phyloP scores from a whole-genome alignment of 2,329 filamentous ascomycete species.

The Lizonia empirigonia region DNA sequence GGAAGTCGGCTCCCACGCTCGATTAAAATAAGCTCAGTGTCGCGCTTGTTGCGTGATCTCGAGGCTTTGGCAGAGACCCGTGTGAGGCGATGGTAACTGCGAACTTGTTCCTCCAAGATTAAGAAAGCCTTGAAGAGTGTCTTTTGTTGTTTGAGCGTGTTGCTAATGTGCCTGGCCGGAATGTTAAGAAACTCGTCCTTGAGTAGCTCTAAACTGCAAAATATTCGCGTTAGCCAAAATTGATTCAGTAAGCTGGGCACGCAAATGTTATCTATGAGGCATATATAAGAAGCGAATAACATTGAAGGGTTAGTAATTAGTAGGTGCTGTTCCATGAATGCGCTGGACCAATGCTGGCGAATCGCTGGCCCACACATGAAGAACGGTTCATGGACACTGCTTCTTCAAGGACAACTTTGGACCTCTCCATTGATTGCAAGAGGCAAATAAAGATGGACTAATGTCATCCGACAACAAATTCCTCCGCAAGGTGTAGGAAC shows the following conservation, averaged over 20 bases:
- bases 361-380: constrained; percentile 1
- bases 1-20: constrained; percentile 32
- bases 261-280: no score
- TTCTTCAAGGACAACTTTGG: neutral
- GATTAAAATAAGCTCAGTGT: constrained; percentile 26
- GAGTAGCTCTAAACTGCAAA: constrained; percentile 39
- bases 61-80: constrained; percentile 26
- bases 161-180: constrained; percentile 44
- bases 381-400: neutral
- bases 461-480: neutral
- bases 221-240: constrained; percentile 16
- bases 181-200: constrained; percentile 52
- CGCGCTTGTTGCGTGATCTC: constrained; percentile 29
- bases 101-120: constrained; percentile 39
- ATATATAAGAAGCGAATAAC: neutral
- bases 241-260: neutral
- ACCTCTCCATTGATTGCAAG: neutral
- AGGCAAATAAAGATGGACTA: neutral
- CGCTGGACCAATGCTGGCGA: neutral
- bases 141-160: constrained; percentile 35
- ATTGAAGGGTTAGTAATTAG: neutral
- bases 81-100: constrained; percentile 24
- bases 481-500: no score
- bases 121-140: constrained; percentile 50
- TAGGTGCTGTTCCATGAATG: neutral